These are phyloP conservation scores for Plantago coronopus DNA, from an alignment of 305 asterid genomes.

Conservation along the genomic window DNA sequence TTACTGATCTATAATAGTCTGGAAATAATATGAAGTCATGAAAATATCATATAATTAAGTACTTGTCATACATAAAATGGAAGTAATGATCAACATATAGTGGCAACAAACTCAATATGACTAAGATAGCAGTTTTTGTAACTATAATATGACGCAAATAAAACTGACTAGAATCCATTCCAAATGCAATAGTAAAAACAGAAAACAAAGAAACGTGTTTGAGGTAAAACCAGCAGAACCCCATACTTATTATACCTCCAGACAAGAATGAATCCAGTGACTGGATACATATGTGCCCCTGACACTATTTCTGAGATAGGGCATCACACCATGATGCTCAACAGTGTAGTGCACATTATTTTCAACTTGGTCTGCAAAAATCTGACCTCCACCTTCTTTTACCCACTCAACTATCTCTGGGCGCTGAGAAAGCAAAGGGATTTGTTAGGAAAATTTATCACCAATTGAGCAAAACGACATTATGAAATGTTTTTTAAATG, in stretches of 20 bases:
- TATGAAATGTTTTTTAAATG: background rate
- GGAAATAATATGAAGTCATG: too few species aligned
- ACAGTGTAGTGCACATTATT: conserved; percentile 58
- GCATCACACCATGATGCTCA: conserved; percentile 69
- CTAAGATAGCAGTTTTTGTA: too few species aligned
- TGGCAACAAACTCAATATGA: too few species aligned
- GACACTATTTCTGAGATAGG: conserved; percentile 30
- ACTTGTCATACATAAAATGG: too few species aligned
- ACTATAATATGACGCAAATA: too few species aligned
- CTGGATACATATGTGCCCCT: conserved; percentile 57
- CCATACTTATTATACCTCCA: conserved; percentile 52
- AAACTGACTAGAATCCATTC: too few species aligned
- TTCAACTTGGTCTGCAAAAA: conserved; percentile 52
- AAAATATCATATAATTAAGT: too few species aligned
- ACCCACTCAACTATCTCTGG: conserved; percentile 78
- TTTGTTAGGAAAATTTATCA: conserved; percentile 19
- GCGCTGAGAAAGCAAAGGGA: conserved; percentile 48
- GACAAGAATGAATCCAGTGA: conserved; percentile 87
- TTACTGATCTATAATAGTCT: too few species aligned
- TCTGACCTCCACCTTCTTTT: conserved; percentile 77
- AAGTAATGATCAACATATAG: too few species aligned
- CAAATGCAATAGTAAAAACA: too few species aligned
- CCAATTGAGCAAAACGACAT: conserved; percentile 1
- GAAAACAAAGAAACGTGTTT: too few species aligned
- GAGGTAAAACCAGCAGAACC: conserved; percentile 13